A percentile compares a stretch with the other conserved stretches of the same genome.
Evolutionary conservation across 1,284 basidiomycete species (phyloP).

Genomic region (Rhodotorula glutinis): DNA sequence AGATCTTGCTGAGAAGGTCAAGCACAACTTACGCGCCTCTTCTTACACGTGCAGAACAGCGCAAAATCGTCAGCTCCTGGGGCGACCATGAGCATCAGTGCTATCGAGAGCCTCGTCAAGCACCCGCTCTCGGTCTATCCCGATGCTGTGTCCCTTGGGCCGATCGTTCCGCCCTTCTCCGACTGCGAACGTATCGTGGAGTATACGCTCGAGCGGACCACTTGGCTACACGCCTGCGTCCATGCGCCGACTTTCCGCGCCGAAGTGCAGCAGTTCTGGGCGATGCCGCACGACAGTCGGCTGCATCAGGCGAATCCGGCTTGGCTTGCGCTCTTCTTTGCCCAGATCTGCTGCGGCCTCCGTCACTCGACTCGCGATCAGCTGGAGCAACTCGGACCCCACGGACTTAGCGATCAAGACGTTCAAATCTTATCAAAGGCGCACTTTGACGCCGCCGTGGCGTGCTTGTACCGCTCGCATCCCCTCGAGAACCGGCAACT

Average conservation of each 20-base stretch:
- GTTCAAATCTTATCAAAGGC: constrained; percentile 5
- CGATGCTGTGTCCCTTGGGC: constrained; percentile 1
- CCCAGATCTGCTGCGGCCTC: constrained; percentile 26
- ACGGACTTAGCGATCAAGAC: constrained; percentile 9
- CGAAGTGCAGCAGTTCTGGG: constrained; percentile 30
- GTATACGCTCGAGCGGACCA: constrained; percentile 20
- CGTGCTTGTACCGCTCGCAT: constrained; percentile 23
- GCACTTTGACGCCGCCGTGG: constrained; percentile 13
- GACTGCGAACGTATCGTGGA: constrained; percentile 20
- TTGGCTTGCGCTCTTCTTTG: constrained; percentile 32
- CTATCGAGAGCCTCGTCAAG: neutral
- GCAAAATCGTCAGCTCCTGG: no score
- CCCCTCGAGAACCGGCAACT: constrained; percentile 24
- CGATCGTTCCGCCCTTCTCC: constrained; percentile 8
- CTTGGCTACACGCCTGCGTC: constrained; percentile 29
- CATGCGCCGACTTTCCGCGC: constrained; percentile 26
- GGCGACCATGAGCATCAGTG: neutral
- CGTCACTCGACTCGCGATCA: constrained; percentile 30
- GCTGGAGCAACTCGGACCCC: neutral
- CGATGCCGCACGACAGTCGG: constrained; percentile 5
- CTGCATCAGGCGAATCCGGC: constrained; percentile 17
- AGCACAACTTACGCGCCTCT: no score
- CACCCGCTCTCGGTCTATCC: constrained; percentile 6
- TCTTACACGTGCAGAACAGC: no score
- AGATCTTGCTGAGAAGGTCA: no score